Conservation (phyloP, 1,284 basidiomycete species). For the Singerocomus inundabilis region DNA sequence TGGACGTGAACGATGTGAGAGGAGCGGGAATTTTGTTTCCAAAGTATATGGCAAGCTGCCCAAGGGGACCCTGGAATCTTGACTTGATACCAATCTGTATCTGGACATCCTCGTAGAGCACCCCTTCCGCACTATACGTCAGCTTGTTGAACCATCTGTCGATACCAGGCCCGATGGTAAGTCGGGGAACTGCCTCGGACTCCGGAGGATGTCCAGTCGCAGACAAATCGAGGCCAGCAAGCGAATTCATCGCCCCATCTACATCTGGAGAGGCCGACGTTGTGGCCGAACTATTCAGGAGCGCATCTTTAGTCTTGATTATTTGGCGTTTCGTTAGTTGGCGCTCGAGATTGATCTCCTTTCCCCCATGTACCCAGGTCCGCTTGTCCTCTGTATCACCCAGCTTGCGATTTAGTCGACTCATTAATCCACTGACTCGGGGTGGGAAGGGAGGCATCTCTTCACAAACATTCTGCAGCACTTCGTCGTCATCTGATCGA, state of each 20-base stretch:
- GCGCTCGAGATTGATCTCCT: slow-evolving; percentile 84
- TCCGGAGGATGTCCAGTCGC: slow-evolving; percentile 14
- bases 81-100: slow-evolving; percentile 97
- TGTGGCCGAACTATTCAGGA: slow-evolving; percentile 28
- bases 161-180: slow-evolving; percentile 68
- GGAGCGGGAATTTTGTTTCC: slow-evolving; percentile 92
- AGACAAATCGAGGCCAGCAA: slow-evolving; percentile 66
- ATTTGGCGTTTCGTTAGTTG: slow-evolving; percentile 49
- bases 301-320: slow-evolving; percentile 32
- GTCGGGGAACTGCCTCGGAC: slow-evolving; percentile 41
- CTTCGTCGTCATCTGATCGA: slow-evolving; percentile 83
- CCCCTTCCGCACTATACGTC: slow-evolving; percentile 78
- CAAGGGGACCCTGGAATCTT: slow-evolving; percentile 89
- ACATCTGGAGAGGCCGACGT: slow-evolving; percentile 24
- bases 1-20: slow-evolving; percentile 87
- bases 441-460: slow-evolving; percentile 99
- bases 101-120: slow-evolving; percentile 94
- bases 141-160: slow-evolving; percentile 91
- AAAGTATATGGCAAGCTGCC: slow-evolving; percentile 90
- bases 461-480: slow-evolving; percentile 93
- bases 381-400: slow-evolving; percentile 91
- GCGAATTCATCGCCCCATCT: slow-evolving; percentile 68
- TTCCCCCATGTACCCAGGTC: slow-evolving; percentile 94
- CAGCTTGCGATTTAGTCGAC: slow-evolving; percentile 83
- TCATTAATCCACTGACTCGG: slow-evolving; percentile 86